Evolutionary conservation across 2,329 filamentous ascomycete genomes (phyloP).

Genomic region (Helicocarpus griseus): DNA sequence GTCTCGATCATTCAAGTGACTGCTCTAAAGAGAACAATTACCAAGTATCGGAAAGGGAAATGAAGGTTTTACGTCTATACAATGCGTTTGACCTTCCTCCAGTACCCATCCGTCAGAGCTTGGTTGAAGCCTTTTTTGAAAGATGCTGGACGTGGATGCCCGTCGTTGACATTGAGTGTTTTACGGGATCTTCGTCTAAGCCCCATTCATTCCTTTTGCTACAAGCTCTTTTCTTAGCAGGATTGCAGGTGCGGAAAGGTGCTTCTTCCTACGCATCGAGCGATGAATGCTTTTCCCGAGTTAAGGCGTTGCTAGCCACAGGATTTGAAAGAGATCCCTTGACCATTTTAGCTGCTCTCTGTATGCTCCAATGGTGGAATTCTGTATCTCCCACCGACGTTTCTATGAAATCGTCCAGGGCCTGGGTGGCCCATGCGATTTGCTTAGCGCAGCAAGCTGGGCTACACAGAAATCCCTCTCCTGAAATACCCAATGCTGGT

Average conservation of each 20-base stretch:
- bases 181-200: not conserved
- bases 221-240: not conserved
- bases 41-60: not conserved
- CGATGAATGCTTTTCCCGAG: not conserved
- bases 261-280: not conserved
- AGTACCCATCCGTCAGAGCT: not conserved
- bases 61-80: not conserved
- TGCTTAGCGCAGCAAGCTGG: not conserved
- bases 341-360: not conserved
- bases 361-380: not conserved
- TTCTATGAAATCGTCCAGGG: not conserved
- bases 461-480: not conserved
- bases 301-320: not conserved
- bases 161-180: not conserved
- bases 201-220: not conserved
- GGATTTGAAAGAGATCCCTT: not conserved
- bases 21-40: not conserved
- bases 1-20: not conserved
- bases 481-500: not conserved
- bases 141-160: not conserved
- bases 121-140: not conserved
- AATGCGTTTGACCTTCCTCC: not conserved
- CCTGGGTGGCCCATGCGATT: not conserved
- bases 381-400: not conserved
- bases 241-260: not conserved